phyloP scores from a whole-genome alignment of 2,329 filamentous ascomycete genomes.

The Amylocarpus encephaloides region DNA sequence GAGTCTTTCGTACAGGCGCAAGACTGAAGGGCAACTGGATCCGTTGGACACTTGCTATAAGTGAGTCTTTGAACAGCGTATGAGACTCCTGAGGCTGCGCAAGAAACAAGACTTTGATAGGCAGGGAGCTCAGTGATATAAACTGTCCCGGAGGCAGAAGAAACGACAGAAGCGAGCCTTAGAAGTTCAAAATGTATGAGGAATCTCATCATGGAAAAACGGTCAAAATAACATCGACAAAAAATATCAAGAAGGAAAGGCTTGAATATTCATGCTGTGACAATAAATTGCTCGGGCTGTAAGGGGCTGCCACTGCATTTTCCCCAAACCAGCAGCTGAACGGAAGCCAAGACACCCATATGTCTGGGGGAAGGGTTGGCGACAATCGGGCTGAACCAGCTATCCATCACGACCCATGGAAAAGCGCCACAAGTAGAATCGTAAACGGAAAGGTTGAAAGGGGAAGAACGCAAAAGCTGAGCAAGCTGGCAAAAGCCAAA shows the following conservation, averaged over 20 bases:
- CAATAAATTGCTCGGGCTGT: not conserved
- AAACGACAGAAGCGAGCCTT: not conserved
- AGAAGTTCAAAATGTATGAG: conserved; percentile 1
- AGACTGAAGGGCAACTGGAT: conserved; percentile 40
- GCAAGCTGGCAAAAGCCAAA: not conserved
- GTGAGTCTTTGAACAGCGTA: conserved; percentile 41
- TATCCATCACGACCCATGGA: not conserved
- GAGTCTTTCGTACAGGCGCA: conserved; percentile 32
- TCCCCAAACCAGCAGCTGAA: not conserved
- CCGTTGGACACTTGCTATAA: conserved; percentile 38
- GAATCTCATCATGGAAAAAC: conserved; percentile 1
- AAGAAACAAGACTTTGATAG: conserved; percentile 39
- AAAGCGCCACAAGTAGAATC: not conserved
- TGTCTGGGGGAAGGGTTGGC: not conserved
- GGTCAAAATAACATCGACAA: not conserved
- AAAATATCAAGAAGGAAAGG: not conserved
- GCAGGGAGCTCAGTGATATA: conserved; percentile 17
- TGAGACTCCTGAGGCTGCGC: conserved; percentile 41
- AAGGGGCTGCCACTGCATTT: not conserved
- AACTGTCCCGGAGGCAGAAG: conserved; percentile 2
- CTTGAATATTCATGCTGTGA: too few species aligned
- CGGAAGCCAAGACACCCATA: not conserved
- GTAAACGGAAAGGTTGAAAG: conserved; percentile 3
- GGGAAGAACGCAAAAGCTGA: not conserved
- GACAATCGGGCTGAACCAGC: not conserved